phyloP scores from a whole-genome alignment of 2,329 filamentous ascomycete species.

The Lithohypha guttulata region DNA sequence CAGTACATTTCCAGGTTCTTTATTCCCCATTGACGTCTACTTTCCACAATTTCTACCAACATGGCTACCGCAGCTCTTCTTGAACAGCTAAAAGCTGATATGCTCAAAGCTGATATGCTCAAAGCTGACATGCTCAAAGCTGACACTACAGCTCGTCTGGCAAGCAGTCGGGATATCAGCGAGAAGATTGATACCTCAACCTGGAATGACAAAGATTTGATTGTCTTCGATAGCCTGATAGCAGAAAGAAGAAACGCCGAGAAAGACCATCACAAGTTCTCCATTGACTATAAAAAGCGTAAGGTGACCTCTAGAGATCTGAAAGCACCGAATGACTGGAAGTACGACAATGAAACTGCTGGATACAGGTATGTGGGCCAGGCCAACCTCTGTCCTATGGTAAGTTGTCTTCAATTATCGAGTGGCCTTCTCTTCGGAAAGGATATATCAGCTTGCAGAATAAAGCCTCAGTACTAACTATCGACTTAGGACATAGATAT shows the following conservation, averaged over 20 bases:
- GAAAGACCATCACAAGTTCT: neutral
- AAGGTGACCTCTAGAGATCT: constrained; percentile 1
- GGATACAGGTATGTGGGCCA: constrained; percentile 1
- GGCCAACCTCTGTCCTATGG: too few relatives aligned
- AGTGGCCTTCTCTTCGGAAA: too few relatives aligned
- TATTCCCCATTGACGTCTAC: neutral
- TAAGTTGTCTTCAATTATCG: too few relatives aligned
- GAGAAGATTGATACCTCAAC: constrained; percentile 2
- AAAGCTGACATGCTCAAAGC: too few relatives aligned
- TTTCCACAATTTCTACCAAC: neutral
- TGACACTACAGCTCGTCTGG: neutral
- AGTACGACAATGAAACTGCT: neutral
- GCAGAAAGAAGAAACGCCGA: neutral
- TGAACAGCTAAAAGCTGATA: neutral
- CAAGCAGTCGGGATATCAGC: neutral
- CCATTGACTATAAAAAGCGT: neutral
- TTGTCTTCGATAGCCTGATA: neutral
- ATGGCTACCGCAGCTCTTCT: neutral
- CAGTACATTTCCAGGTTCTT: neutral
- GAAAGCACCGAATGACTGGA: neutral
- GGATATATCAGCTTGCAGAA: too few relatives aligned
- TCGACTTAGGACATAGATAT: neutral
- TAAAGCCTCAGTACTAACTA: neutral
- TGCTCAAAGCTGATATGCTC: too few relatives aligned
- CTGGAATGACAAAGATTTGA: neutral